Evolutionary conservation across 2,329 filamentous ascomycete species (phyloP).

Genomic region (Epichloe gansuensis): DNA sequence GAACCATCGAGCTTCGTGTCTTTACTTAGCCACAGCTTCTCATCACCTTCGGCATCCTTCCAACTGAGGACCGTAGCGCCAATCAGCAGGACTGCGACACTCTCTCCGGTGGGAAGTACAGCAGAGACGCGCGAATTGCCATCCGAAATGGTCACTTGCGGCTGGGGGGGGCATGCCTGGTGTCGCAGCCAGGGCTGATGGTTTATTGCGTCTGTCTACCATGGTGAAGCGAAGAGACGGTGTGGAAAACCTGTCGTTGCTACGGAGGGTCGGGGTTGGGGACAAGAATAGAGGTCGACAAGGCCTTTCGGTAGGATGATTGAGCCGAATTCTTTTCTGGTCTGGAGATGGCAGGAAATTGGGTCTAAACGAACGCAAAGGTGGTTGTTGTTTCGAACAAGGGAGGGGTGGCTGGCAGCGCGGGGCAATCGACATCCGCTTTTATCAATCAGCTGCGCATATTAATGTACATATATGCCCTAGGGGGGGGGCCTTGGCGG

Average conservation of each 20-base stretch:
- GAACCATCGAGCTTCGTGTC: slow-evolving; percentile 70
- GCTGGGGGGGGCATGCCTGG: slow-evolving; percentile 55
- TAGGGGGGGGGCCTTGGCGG: neutral
- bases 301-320: neutral
- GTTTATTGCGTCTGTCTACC: slow-evolving; percentile 80
- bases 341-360: neutral
- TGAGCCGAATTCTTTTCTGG: neutral
- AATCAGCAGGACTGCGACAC: slow-evolving; percentile 72
- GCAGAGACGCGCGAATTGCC: slow-evolving; percentile 64
- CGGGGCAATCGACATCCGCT: neutral
- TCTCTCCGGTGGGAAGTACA: slow-evolving; percentile 72
- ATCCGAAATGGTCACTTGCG: slow-evolving; percentile 62
- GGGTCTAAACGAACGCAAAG: neutral
- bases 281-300: neutral
- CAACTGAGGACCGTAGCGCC: slow-evolving; percentile 89
- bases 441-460: neutral
- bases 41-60: slow-evolving; percentile 66
- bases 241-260: neutral
- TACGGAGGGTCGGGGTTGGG: neutral
- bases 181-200: slow-evolving; percentile 60
- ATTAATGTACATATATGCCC: no score
- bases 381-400: neutral
- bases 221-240: slow-evolving; percentile 24
- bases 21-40: slow-evolving; percentile 80
- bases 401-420: neutral